Conservation (phyloP, 306 rosid genomes). For the Cucumis hystrix region DNA sequence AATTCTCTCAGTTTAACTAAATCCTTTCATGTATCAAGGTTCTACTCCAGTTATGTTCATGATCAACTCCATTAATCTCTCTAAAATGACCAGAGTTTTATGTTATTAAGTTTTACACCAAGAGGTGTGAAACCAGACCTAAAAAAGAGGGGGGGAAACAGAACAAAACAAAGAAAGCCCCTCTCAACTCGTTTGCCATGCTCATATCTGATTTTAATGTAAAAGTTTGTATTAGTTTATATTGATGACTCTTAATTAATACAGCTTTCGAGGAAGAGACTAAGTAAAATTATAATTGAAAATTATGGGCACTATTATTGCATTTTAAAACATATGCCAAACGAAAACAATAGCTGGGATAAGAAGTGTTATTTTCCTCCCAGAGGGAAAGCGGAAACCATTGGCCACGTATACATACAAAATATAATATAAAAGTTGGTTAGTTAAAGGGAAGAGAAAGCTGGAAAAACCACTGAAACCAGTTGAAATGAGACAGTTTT, state of each 20-base stretch:
- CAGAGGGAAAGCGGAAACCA: background rate
- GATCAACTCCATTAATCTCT: background rate
- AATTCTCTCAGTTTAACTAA: background rate
- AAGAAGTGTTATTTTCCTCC: background rate
- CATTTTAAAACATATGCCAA: background rate
- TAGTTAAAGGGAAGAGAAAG: background rate
- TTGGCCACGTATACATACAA: background rate
- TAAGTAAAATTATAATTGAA: background rate
- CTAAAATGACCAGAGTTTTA: background rate
- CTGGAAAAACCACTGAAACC: background rate
- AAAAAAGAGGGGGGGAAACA: too few relatives aligned
- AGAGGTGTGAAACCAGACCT: too few relatives aligned
- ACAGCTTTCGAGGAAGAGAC: background rate
- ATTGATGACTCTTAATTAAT: background rate
- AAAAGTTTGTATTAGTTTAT: background rate
- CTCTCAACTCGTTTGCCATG: too few relatives aligned
- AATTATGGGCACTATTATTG: background rate
- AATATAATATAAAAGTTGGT: background rate
- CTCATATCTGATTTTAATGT: background rate
- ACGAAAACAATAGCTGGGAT: background rate
- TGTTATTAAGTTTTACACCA: background rate
- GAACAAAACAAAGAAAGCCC: too few relatives aligned
- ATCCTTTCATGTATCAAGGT: background rate
- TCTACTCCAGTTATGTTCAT: background rate
- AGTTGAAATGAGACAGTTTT: background rate